Evolutionary conservation across 345 rosid species (phyloP), one percentile per base, ranked within the genome.

Genomic region (Ceriops zippeliana): DNA sequence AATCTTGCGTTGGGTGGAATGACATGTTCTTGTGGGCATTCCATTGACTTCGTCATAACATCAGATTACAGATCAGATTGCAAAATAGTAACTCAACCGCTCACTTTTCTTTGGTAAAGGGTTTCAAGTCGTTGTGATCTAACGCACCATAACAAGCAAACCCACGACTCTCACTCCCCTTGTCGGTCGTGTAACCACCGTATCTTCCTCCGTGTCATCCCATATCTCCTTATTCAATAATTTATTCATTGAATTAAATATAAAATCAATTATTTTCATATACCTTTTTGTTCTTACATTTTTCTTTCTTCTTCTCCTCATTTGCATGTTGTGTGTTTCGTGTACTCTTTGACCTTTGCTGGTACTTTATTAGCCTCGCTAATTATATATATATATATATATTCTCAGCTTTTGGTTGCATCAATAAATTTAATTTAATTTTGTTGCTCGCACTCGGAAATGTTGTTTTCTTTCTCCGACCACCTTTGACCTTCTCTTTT

Each of bases 131-230:
- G 57, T 51, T 66, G 4, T 42, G 54, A 78, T 78, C 84, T 71
- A 82, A 76, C 60, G 62, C 86, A 76, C 80, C 37, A 61, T 19
- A 66, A 30, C 73, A 81, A 69, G 78, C 75, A 65, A 72, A 58
- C 69, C 71, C 77, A 70, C 68, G 34, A 21, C 46, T 5, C 46
- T 5, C 27, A 24, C 13, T 22, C 31, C 17, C 65, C 62, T 17
- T n/a, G 62, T 16, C 26, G 27, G 35, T 73, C 56, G 52, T 49
- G 58, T 61, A 77, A 80, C 78, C 71, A 73, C 84, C 71, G 78
- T 70, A 76, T 64, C 78, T 79, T 65, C 74, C 8, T 61, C 72
- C 56, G 62, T 64, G 58, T 42, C 52, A 57, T 26, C 63, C 42
- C 52, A 31, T 28, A 35, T 62, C 61, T 26, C 31, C 73, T 49